Evolutionary conservation across 257 asterid species (phyloP).

Genomic region (Forsythia suspensa): DNA sequence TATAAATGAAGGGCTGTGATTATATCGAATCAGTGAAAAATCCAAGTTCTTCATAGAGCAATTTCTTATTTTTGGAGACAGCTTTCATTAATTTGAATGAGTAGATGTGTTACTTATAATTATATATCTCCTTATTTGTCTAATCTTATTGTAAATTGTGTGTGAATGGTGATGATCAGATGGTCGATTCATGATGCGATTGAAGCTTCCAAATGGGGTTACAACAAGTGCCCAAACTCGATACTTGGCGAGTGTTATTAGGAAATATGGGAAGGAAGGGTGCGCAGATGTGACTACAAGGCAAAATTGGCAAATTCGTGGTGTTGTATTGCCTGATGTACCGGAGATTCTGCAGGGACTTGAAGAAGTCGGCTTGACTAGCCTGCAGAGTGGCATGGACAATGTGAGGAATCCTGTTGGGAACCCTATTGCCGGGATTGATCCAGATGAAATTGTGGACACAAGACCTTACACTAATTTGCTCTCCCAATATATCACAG

Average conservation of each 20-base stretch:
- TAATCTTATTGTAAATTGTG: conserved; percentile 11
- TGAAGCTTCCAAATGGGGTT: conserved; percentile 96
- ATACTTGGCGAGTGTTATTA: conserved; percentile 71
- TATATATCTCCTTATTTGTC: not conserved
- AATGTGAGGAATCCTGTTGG: conserved; percentile 96
- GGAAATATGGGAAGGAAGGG: conserved; percentile 83
- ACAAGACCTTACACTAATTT: conserved; percentile 82
- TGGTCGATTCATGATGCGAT: conserved; percentile 97
- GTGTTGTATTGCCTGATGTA: conserved; percentile 80
- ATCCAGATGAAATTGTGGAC: conserved; percentile 84
- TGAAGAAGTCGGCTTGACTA: conserved; percentile 80
- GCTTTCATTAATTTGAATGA: not conserved
- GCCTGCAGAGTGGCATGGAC: conserved; percentile 99
- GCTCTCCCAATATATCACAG: conserved; percentile 80
- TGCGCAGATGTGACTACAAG: conserved; percentile 92
- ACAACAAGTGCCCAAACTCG: conserved; percentile 88
- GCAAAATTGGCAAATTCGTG: conserved; percentile 98
- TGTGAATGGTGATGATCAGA: conserved; percentile 37
- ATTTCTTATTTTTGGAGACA: not conserved
- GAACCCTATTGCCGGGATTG: conserved; percentile 93
- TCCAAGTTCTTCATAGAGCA: not conserved
- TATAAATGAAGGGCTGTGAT: not conserved
- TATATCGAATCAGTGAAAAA: not conserved
- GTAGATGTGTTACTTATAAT: not conserved
- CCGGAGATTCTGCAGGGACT: conserved; percentile 86